A percentile compares a stretch with the other conserved stretches of the same genome.
These are phyloP conservation scores for Cylindrotheca fusiformis DNA, from an alignment of 108 stramenopile genomes.

Conservation along the genomic window DNA sequence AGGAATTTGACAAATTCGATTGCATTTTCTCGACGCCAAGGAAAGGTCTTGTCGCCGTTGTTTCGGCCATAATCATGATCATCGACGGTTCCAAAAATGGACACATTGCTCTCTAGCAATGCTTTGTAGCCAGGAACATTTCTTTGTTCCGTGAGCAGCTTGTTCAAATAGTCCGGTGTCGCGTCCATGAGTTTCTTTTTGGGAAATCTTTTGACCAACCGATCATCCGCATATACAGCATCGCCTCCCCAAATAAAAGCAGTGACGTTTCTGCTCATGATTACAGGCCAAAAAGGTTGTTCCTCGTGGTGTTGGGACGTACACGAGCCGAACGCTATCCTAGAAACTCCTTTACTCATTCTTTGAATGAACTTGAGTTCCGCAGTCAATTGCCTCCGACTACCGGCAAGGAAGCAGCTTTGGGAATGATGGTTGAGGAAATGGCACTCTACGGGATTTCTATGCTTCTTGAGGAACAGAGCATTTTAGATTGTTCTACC, in stretches of 20 bases:
- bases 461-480: no score
- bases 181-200: conserved; percentile 11
- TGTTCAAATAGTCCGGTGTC: conserved; percentile 31
- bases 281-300: conserved; percentile 71
- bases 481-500: no score
- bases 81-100: conserved; percentile 77
- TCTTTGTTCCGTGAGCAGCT: conserved; percentile 49
- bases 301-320: conserved; percentile 57
- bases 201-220: conserved; percentile 12
- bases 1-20: conserved; percentile 70
- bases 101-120: conserved; percentile 36
- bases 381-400: no score
- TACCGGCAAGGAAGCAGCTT: no score
- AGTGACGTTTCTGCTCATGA: conserved; percentile 49
- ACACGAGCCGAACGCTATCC: conserved; percentile 77
- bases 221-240: conserved; percentile 75
- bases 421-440: no score
- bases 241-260: conserved; percentile 88
- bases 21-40: conserved; percentile 34
- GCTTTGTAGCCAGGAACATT: conserved; percentile 46
- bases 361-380: no score
- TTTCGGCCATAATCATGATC: conserved; percentile 86
- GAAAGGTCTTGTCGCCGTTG: conserved; percentile 72
- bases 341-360: no score
- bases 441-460: no score